A percentile compares a stretch with the other conserved stretches of the same genome.
phyloP scores from a whole-genome alignment of 2,329 filamentous ascomycete species.

The Cryphonectria carpinicola region DNA sequence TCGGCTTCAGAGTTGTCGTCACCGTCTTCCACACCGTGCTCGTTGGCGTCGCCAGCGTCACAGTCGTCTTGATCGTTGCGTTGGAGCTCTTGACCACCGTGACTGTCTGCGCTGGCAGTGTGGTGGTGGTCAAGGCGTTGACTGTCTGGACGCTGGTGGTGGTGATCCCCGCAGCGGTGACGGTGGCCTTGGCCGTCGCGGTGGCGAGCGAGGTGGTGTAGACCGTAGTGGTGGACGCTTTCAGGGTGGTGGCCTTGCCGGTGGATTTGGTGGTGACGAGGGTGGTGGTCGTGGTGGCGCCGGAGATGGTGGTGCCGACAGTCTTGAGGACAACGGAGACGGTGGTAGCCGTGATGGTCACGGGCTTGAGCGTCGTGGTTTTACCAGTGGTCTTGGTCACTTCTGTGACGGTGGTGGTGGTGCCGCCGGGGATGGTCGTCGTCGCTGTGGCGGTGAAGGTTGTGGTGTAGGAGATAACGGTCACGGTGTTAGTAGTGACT shows the following conservation, averaged over 20 bases:
- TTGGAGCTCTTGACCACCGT: conserved; percentile 9
- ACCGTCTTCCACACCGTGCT: conserved; percentile 14
- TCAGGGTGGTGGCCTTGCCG: conserved; percentile 32
- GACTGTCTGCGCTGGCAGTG: conserved; percentile 12
- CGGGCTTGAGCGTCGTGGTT: conserved; percentile 12
- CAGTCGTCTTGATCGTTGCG: conserved; percentile 15
- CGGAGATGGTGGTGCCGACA: conserved; percentile 7
- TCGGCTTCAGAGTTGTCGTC: neutral
- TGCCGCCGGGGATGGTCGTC: neutral
- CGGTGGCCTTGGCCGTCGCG: conserved; percentile 17
- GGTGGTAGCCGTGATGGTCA: neutral
- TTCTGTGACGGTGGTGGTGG: neutral
- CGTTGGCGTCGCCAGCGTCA: conserved; percentile 9
- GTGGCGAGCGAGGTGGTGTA: conserved; percentile 15
- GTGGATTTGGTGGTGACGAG: conserved; percentile 24
- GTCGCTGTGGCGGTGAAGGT: neutral
- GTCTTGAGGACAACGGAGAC: conserved; percentile 7
- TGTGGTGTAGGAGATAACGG: conserved; percentile 4
- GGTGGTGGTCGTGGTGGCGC: conserved; percentile 13
- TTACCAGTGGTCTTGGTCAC: conserved; percentile 7
- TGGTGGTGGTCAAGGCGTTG: conserved; percentile 2
- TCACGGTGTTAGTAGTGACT: neutral
- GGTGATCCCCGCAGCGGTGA: conserved; percentile 2
- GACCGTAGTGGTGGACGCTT: conserved; percentile 31
- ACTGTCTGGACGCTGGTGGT: conserved; percentile 4